Percentiles rank a stretch among this genome's conserved stretches.
Conservation (phyloP, 2,329 filamentous ascomycete genomes). For the Phoma sp. region DNA sequence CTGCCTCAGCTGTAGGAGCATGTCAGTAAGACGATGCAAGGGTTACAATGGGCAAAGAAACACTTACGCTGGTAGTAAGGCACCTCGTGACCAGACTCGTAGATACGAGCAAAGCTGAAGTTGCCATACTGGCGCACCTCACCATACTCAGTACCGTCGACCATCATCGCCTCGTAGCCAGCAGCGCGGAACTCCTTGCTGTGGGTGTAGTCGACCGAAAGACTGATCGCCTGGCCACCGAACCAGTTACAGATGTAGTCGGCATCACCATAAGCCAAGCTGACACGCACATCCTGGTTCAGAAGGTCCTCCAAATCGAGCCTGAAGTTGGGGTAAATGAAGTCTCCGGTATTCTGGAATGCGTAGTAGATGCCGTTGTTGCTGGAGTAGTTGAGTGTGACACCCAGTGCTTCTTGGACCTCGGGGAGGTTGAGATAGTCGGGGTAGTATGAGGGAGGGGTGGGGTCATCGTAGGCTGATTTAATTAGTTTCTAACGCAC, state of each 20-base stretch:
- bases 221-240: slow-evolving; percentile 74
- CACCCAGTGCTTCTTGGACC: slow-evolving; percentile 66
- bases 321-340: slow-evolving; percentile 65
- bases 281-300: slow-evolving; percentile 46
- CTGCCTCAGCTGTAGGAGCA: slow-evolving; percentile 27
- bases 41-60: no score
- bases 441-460: slow-evolving; percentile 56
- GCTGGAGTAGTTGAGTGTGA: slow-evolving; percentile 65
- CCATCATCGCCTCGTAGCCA: slow-evolving; percentile 73
- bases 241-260: slow-evolving; percentile 53
- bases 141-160: slow-evolving; percentile 66
- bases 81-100: slow-evolving; percentile 60
- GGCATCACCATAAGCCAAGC: slow-evolving; percentile 44
- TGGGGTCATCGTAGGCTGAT: slow-evolving; percentile 56
- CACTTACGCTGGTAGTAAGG: slow-evolving; percentile 51
- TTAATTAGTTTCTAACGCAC: no score
- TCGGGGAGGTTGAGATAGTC: slow-evolving; percentile 64
- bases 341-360: slow-evolving; percentile 59
- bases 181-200: slow-evolving; percentile 63
- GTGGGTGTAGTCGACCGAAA: slow-evolving; percentile 59
- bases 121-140: slow-evolving; percentile 78
- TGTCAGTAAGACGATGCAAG: no score
- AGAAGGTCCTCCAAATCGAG: slow-evolving; percentile 51
- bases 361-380: slow-evolving; percentile 58
- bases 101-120: slow-evolving; percentile 58